Conservation (phyloP, 352 stramenopile genomes). For the Phytophthora pini region DNA sequence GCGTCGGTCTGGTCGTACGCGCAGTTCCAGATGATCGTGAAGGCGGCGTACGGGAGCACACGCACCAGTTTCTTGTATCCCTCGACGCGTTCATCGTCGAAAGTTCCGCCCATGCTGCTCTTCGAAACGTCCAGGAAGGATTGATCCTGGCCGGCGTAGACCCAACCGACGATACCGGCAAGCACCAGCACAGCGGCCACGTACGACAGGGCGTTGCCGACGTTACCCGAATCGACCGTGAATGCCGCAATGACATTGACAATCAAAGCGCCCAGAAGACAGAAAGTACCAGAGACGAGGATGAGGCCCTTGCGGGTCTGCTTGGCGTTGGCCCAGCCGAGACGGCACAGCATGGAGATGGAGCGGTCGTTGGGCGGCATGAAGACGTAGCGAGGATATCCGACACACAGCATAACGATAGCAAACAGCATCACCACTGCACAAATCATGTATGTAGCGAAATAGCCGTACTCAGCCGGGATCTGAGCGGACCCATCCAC, state of each 20-base stretch:
- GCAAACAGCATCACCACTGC: constrained; percentile 49
- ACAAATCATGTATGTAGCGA: constrained; percentile 72
- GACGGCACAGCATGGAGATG: constrained; percentile 50
- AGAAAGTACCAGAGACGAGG: constrained; percentile 38
- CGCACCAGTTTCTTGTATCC: constrained; percentile 59
- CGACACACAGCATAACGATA: constrained; percentile 43
- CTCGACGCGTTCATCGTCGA: constrained; percentile 53
- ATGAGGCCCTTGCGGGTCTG: constrained; percentile 37
- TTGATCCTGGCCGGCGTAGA: constrained; percentile 41
- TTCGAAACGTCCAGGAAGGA: constrained; percentile 55
- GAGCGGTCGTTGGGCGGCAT: constrained; percentile 41
- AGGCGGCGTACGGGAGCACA: constrained; percentile 55
- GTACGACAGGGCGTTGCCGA: constrained; percentile 51
- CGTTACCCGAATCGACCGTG: constrained; percentile 24
- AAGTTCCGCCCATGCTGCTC: constrained; percentile 39
- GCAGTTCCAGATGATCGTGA: constrained; percentile 70
- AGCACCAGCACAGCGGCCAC: constrained; percentile 37
- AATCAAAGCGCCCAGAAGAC: constrained; percentile 45
- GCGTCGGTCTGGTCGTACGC: constrained; percentile 30
- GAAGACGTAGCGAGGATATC: constrained; percentile 62
- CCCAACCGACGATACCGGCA: constrained; percentile 42
- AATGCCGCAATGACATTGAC: constrained; percentile 64
- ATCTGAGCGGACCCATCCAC: constrained; percentile 77
- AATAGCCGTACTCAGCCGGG: constrained; percentile 78
- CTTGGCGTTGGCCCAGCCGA: constrained; percentile 35